Evolutionary conservation across 495 filamentous ascomycete genomes (phyloP).

Genomic region (Aspergillus indologenus): DNA sequence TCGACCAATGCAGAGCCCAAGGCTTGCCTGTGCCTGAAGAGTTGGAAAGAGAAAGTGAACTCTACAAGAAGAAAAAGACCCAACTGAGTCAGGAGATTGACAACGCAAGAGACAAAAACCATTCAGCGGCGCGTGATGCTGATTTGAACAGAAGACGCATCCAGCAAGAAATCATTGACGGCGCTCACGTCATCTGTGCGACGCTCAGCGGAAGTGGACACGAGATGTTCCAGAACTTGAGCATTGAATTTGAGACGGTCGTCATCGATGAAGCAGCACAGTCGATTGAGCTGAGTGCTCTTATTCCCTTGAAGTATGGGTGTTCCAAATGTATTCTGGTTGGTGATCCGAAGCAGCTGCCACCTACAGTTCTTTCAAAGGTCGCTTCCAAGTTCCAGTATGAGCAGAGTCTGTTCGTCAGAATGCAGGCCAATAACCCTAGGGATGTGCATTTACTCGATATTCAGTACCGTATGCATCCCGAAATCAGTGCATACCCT

Average conservation of each 20-base stretch:
- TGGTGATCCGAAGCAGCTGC: slow-evolving; percentile 95
- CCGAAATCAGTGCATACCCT: slow-evolving; percentile 86
- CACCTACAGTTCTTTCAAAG: slow-evolving; percentile 90
- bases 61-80: slow-evolving; percentile 69
- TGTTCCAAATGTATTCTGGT: slow-evolving; percentile 96
- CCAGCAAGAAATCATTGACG: slow-evolving; percentile 87
- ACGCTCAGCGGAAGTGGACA: slow-evolving; percentile 95
- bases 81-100: slow-evolving; percentile 79
- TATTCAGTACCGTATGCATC: slow-evolving; percentile 98
- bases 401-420: slow-evolving; percentile 95
- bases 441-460: slow-evolving; percentile 91
- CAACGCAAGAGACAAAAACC: slow-evolving; percentile 76
- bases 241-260: slow-evolving; percentile 96
- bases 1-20: slow-evolving; percentile 67
- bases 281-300: slow-evolving; percentile 92
- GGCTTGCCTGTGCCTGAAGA: slow-evolving; percentile 59
- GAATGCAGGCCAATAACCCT: slow-evolving; percentile 91
- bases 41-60: slow-evolving; percentile 72
- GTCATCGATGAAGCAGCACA: slow-evolving; percentile 98
- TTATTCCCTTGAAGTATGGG: slow-evolving; percentile 96
- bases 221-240: slow-evolving; percentile 93
- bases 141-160: slow-evolving; percentile 79
- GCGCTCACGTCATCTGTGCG: slow-evolving; percentile 88
- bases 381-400: slow-evolving; percentile 91
- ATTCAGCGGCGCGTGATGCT: slow-evolving; percentile 69